Evolutionary conservation across 441 rosid species (phyloP), one percentile per base, ranked within the genome.

Genomic region (Monsonia emarginata): DNA sequence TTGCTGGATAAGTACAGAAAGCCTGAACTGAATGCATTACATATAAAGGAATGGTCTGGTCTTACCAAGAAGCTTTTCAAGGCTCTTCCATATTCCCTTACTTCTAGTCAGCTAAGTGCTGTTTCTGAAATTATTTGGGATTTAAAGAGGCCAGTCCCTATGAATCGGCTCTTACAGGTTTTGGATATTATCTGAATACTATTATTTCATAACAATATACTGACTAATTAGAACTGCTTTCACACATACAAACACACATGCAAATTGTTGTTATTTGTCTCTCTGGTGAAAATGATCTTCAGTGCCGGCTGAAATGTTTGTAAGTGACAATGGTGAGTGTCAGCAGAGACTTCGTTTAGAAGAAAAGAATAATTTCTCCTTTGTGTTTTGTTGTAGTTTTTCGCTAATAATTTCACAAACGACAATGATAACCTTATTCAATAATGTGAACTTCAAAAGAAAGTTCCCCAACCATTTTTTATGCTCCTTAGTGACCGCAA

Each of bases 151-250:
- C 91, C 87, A 0, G 83, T 94, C 72, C 97, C 99, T 32, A 91
- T 89, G 99, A 91, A 89, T 80, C 79, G 97, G 73, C 89, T 91
- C 72, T 72, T 94, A 88, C 99, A 91, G 99, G 97, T 90, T 65
- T 36, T 70, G 48, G 27, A 30, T 74, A 70, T 52, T 71, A 52
- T n/a, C 24, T 28, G 36, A 48, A 57, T 67, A 22, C 6, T 56
- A 30, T 21, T 66, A 31, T 69, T 70, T 75, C 36, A 48, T 61
- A 2, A 11, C 50, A 44, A 13, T 24, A 6, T 50, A 21, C 25
- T 50, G 22, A 4, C 10, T 9, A 2, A 16, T 50, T 50, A 50
- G 7, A 50, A 50, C 14, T 50, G 9, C 50, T 44, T 44, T 16
- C 10, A 19, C 9, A n/a, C 50, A 9, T 6, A 16, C 3, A 13